These are phyloP conservation scores for Termitomyces sp. DNA, from an alignment of 1,284 basidiomycete genomes.

Conservation along the genomic window DNA sequence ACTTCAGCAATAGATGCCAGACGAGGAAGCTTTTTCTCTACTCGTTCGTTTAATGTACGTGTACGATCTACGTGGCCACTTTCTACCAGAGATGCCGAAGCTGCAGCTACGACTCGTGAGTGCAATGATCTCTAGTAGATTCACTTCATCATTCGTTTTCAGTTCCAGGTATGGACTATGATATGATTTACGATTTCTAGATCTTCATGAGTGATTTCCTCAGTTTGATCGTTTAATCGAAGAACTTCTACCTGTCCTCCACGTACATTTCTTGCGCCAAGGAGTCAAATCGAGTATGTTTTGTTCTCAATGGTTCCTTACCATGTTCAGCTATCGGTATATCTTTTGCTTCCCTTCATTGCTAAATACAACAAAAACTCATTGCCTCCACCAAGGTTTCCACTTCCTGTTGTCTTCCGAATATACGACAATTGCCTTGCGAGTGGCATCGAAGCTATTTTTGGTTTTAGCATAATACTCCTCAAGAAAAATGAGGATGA, in stretches of 20 bases:
- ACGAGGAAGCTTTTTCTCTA: slow-evolving; percentile 96
- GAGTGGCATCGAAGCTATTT: slow-evolving; percentile 95
- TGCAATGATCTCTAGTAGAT: slow-evolving; percentile 3
- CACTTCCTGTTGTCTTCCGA: slow-evolving; percentile 89
- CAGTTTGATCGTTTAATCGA: slow-evolving; percentile 93
- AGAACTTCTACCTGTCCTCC: slow-evolving; percentile 85
- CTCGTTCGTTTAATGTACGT: slow-evolving; percentile 97
- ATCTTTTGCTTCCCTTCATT: slow-evolving; percentile 19
- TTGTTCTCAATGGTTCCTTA: slow-evolving; percentile 96
- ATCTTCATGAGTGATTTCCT: slow-evolving; percentile 9
- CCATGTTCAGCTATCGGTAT: slow-evolving; percentile 90
- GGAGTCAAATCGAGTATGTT: slow-evolving; percentile 98
- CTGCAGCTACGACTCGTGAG: slow-evolving; percentile 85
- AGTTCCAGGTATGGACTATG: slow-evolving; percentile 31
- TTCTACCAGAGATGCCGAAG: slow-evolving; percentile 97
- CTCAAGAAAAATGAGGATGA: slow-evolving; percentile 85
- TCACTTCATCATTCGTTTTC: slow-evolving; percentile 1
- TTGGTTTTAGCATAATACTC: slow-evolving; percentile 88
- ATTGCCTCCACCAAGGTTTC: slow-evolving; percentile 61
- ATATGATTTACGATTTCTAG: background rate
- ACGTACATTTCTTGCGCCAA: slow-evolving; percentile 88
- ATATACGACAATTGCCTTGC: slow-evolving; percentile 95
- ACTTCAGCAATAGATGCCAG: slow-evolving; percentile 74
- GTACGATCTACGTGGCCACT: slow-evolving; percentile 94
- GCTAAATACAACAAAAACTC: background rate